These are phyloP conservation scores for Uronychia binucleata DNA, from an alignment of 73 alveolate species.

Conservation along the genomic window DNA sequence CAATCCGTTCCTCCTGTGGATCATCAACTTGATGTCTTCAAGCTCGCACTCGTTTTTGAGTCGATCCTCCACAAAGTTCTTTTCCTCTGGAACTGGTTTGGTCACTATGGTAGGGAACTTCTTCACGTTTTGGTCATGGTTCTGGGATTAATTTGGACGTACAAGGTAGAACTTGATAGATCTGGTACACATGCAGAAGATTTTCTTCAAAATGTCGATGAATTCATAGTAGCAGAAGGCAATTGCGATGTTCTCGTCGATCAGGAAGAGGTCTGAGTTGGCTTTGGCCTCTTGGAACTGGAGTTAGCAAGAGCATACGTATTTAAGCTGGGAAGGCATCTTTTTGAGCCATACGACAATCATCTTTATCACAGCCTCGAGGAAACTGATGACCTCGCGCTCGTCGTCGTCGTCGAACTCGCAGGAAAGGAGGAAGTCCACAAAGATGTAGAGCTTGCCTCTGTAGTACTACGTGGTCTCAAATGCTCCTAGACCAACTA, in stretches of 20 bases:
- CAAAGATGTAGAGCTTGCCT: slow-evolving; percentile 54
- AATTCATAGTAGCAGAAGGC: slow-evolving; percentile 48
- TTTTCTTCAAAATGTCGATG: slow-evolving; percentile 56
- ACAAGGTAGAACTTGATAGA: slow-evolving; percentile 41
- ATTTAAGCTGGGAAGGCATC: slow-evolving; percentile 52
- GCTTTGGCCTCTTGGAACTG: slow-evolving; percentile 20
- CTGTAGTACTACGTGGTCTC: slow-evolving; percentile 59
- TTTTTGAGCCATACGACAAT: slow-evolving; percentile 58
- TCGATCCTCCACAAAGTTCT: slow-evolving; percentile 28
- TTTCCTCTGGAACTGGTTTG: neutral
- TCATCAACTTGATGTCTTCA: slow-evolving; percentile 36
- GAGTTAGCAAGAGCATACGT: slow-evolving; percentile 8
- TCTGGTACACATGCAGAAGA: slow-evolving; percentile 62
- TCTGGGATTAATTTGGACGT: neutral
- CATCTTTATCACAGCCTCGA: slow-evolving; percentile 35
- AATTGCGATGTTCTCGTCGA: slow-evolving; percentile 65
- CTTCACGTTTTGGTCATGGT: slow-evolving; percentile 44
- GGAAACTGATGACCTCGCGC: slow-evolving; percentile 29
- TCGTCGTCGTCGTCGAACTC: slow-evolving; percentile 15
- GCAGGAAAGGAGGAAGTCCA: slow-evolving; percentile 47
- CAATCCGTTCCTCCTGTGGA: slow-evolving; percentile 13
- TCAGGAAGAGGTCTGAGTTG: slow-evolving; percentile 66
- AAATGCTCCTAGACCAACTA: slow-evolving; percentile 44
- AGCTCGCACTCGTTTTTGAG: slow-evolving; percentile 29
- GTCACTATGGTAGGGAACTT: slow-evolving; percentile 23